Conservation (phyloP, 371 early-diverging fungal genomes). For the Funneliformis caledonium region DNA sequence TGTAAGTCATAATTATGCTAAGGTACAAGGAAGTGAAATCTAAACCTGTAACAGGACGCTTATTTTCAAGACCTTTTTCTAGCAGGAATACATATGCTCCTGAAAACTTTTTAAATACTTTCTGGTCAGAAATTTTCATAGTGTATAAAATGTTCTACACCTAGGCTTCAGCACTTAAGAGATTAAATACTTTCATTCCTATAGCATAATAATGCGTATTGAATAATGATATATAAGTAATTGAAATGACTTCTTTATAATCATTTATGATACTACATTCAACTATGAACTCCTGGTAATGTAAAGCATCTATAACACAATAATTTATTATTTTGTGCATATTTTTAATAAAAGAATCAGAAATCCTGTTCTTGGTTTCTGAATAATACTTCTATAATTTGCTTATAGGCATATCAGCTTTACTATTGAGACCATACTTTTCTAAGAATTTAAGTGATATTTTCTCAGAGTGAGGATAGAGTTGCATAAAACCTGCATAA, state of each 20-base stretch:
- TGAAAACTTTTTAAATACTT: not conserved
- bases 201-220: too few species aligned
- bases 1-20: too few species aligned
- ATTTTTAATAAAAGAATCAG: not conserved
- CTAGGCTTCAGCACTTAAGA: slow-evolving; percentile 1
- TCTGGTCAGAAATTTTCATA: not conserved
- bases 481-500: slow-evolving; percentile 28
- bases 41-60: too few species aligned
- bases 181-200: not conserved
- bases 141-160: not conserved
- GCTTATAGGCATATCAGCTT: too few species aligned
- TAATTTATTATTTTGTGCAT: not conserved
- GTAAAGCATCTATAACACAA: slow-evolving; percentile 20
- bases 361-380: not conserved
- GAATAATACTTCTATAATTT: too few species aligned
- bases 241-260: slow-evolving; percentile 26
- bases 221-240: too few species aligned
- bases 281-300: slow-evolving; percentile 12
- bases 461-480: slow-evolving; percentile 9
- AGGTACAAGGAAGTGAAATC: too few species aligned
- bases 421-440: too few species aligned
- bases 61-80: too few species aligned
- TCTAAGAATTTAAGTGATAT: too few species aligned
- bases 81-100: not conserved
- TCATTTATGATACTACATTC: not conserved